These are phyloP conservation scores for Alternaria ethzedia DNA, from an alignment of 2,329 filamentous ascomycete species.

Conservation along the genomic window DNA sequence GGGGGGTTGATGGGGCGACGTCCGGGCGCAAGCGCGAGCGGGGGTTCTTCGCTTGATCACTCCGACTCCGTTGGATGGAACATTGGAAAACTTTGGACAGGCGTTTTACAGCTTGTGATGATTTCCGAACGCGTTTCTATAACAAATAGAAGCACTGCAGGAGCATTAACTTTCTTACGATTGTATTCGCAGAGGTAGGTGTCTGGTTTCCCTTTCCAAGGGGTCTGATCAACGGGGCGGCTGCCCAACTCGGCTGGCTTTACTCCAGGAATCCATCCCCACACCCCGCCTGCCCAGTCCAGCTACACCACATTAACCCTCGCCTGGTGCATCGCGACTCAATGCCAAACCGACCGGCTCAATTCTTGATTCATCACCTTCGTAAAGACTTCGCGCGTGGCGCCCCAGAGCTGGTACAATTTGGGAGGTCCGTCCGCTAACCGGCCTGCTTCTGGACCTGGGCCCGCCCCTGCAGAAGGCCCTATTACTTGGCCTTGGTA, in stretches of 20 bases:
- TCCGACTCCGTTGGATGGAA: background rate
- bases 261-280: slow-evolving; percentile 27
- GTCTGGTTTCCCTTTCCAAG: background rate
- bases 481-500: slow-evolving; percentile 2
- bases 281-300: slow-evolving; percentile 7
- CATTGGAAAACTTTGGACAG: background rate
- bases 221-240: slow-evolving; percentile 8
- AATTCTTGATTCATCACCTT: slow-evolving; percentile 13
- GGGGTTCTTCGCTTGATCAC: background rate
- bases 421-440: slow-evolving; percentile 20
- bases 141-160: background rate
- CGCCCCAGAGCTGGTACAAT: slow-evolving; percentile 13
- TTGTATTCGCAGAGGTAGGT: background rate
- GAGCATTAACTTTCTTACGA: background rate
- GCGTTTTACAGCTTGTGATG: background rate
- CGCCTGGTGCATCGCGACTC: slow-evolving; percentile 3
- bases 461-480: slow-evolving; percentile 18
- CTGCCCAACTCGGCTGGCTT: slow-evolving; percentile 14
- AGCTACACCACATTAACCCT: slow-evolving; percentile 4
- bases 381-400: background rate
- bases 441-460: slow-evolving; percentile 20
- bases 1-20: slow-evolving; percentile 18
- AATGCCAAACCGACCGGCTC: slow-evolving; percentile 3
- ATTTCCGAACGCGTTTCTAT: background rate
- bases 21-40: slow-evolving; percentile 9